Evolutionary conservation across 768 basidiomycete genomes (phyloP), one percentile per base, ranked within the genome.

Genomic region (Termitomyces sp.): DNA sequence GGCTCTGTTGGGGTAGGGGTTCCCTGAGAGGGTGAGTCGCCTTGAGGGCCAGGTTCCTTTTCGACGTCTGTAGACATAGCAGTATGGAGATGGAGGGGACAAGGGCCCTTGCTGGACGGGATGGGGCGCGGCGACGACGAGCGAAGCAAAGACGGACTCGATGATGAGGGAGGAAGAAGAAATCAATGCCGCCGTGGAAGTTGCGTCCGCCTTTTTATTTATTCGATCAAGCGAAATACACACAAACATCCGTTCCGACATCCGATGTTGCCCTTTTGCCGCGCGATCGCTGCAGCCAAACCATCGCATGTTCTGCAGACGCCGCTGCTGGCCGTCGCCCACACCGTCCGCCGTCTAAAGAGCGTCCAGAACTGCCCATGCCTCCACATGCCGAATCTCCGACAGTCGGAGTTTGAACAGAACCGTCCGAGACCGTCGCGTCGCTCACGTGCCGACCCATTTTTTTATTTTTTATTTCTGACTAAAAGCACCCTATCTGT

Each of bases 11-110:
- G 67, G 56, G 65, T 28, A 58, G 52, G 5, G 16, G 59, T 57
- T 49, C 58, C 63, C 28, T 54, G 66, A 30, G 66, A 52, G 14
- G 76, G 73, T 42, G 77, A 72, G 52, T 80, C 76, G 67, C 78
- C 76, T 66, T 75, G 71, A 19, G 83, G 79, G 61, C 83, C 84
- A 40, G 84, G 82, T 76, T 82, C 86, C 79, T 88, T 87, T 76
- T 82, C 81, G 63, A 76, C 73, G 70, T 61, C 77, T 59, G 79
- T 64, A 56, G 64, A 63, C 71, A 73, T 73, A 64, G 66, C 21
- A 53, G n/a, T 41, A 47, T 56, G 48, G 61, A 60, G 58, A 61
- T 60, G 62, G 64, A 66, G 63, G 54, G 61, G 66, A 60, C 60
- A 10, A 55, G 50, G 62, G 65, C 67, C 70, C 68, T 66, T 50